phyloP scores from a whole-genome alignment of 106 monocot species.

The Apostasia ramifera region DNA sequence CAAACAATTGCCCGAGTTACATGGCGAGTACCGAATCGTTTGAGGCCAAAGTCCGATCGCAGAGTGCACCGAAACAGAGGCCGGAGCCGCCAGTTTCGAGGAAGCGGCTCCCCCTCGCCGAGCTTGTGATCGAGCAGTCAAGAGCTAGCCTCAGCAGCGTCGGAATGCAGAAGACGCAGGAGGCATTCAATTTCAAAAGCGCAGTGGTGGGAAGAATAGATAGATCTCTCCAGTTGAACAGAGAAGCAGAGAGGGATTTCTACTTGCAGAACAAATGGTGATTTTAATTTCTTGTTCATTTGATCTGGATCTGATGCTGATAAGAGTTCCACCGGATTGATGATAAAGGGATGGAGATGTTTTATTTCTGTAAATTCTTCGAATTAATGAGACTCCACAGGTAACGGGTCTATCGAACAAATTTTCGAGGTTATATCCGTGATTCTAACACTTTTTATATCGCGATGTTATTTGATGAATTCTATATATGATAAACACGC shows the following conservation, averaged over 20 bases:
- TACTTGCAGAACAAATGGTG: conserved; percentile 49
- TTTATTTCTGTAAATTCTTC: too few species aligned
- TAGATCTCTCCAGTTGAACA: conserved; percentile 17
- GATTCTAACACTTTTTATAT: too few species aligned
- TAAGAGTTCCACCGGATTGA: too few species aligned
- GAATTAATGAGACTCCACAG: too few species aligned
- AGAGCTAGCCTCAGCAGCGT: conserved; percentile 41
- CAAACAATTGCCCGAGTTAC: conserved; percentile 37
- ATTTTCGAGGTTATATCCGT: too few species aligned
- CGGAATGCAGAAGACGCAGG: conserved; percentile 31
- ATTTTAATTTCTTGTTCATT: too few species aligned
- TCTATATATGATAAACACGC: too few species aligned
- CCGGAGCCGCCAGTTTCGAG: conserved; percentile 18
- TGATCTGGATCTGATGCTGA: too few species aligned
- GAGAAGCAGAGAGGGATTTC: conserved; percentile 34
- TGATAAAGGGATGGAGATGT: too few species aligned
- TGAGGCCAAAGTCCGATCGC: conserved; percentile 66
- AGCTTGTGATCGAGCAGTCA: conserved; percentile 26
- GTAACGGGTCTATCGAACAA: too few species aligned
- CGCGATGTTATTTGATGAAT: too few species aligned
- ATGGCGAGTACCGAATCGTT: conserved; percentile 80
- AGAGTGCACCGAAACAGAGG: conserved; percentile 78
- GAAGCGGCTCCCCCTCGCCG: conserved; percentile 22
- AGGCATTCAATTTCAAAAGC: conserved; percentile 54
- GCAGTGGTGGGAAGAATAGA: conserved; percentile 46